Evolutionary conservation across 2,329 filamentous ascomycete species (phyloP), one percentile per base, ranked within the genome.

Genomic region (Colletotrichum limetticola): DNA sequence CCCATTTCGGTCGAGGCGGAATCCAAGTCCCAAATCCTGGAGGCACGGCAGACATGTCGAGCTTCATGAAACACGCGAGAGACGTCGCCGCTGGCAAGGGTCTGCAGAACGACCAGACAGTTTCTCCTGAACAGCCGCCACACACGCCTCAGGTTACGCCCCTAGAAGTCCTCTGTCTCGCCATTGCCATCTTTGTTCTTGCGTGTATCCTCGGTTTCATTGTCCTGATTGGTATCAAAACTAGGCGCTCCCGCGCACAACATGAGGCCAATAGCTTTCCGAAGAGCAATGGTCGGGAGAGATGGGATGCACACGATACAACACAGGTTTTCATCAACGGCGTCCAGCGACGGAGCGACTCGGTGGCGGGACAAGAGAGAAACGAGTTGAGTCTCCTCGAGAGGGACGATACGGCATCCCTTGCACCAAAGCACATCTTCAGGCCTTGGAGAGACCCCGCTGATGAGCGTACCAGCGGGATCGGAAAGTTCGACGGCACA

Each of bases 121-220:
- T 5, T 12, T 42, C 32, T 16, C n/a, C 16, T 24, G 32, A 16
- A 16, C 32, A 24, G 6, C 19, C 35, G 19, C 53, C 49, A 42
- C 6, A 37, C 4, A 14, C 32, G 7, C 19, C 14, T 55, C 78
- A 81, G n/a, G 74, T 78, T 42, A 78, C 74, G 66, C 77, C 78
- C 56, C 68, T 81, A 46, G 81, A 84, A 74, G 82, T 84, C 57
- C 63, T 80, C 49, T 74, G 83, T 30, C 74, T 84, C 30, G 80
- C 82, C 14, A 69, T 78, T 16, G 78, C 77, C 14, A 78, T 81
- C 57, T 74, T 84, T 46, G 55, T 80, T 19, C 77, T 84, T 30
- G 81, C 83, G 19, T 76, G 75, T 19, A 72, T 81, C 7, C 76
- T 84, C 19, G 77, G 77, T 26, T 70, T 80, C n/a, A 65, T 83